phyloP scores from a whole-genome alignment of 1,284 basidiomycete genomes.

The Amylostereum areolatum region DNA sequence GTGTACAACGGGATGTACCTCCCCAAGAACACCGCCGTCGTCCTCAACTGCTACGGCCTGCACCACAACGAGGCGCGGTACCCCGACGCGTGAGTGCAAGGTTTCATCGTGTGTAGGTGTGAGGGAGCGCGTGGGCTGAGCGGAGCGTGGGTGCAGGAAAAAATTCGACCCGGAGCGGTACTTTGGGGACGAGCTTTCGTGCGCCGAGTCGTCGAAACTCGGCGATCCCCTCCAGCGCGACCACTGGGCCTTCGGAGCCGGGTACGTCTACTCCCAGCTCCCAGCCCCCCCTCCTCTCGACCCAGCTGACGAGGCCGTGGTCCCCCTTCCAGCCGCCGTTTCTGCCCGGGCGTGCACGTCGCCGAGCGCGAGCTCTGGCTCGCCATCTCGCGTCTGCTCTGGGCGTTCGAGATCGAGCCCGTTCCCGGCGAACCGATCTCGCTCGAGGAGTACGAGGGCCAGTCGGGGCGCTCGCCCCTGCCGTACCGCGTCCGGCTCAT shows the following conservation, averaged over 20 bases:
- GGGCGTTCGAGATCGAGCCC: slow-evolving; percentile 19
- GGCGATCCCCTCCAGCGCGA: slow-evolving; percentile 34
- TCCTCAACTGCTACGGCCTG: slow-evolving; percentile 33
- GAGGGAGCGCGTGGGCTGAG: background rate
- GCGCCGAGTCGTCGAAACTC: slow-evolving; percentile 30
- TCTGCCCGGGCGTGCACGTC: slow-evolving; percentile 26
- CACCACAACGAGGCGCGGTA: slow-evolving; percentile 33
- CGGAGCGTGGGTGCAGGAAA: slow-evolving; percentile 4
- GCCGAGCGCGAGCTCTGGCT: slow-evolving; percentile 29
- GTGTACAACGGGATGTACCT: slow-evolving; percentile 33
- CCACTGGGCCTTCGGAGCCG: slow-evolving; percentile 37
- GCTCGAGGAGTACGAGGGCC: slow-evolving; percentile 29
- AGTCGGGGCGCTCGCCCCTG: slow-evolving; percentile 27
- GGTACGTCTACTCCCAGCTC: slow-evolving; percentile 16
- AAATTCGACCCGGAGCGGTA: slow-evolving; percentile 29
- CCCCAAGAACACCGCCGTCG: slow-evolving; percentile 31
- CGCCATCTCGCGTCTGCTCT: slow-evolving; percentile 25
- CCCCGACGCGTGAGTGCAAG: slow-evolving; percentile 24
- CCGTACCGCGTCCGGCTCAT: slow-evolving; percentile 21
- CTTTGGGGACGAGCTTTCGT: slow-evolving; percentile 22
- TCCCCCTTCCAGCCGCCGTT: slow-evolving; percentile 16
- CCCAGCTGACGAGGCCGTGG: background rate
- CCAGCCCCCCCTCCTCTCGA: background rate
- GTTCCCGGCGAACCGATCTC: slow-evolving; percentile 27
- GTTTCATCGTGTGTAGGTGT: slow-evolving; percentile 2